phyloP scores from a whole-genome alignment of 1,139 yeast species.

The Tardiomyces depauwii region DNA sequence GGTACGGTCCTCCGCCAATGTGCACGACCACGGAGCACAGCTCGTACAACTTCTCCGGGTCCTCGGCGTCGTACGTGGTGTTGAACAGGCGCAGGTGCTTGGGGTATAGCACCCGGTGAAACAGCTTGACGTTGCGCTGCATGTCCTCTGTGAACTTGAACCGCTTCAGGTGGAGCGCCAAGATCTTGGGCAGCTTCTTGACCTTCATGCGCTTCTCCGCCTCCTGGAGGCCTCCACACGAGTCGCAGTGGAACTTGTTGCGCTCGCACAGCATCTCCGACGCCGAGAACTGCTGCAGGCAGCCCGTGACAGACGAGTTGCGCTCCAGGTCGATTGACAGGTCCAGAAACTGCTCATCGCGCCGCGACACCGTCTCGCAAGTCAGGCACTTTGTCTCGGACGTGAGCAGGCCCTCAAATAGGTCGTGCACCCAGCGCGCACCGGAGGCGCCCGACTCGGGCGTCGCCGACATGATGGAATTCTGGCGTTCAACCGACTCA shows the following conservation, averaged over 20 bases:
- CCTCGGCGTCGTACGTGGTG: slow-evolving; percentile 47
- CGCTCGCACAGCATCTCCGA: slow-evolving; percentile 78
- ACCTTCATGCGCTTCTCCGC: slow-evolving; percentile 89
- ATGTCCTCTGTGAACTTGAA: slow-evolving; percentile 82
- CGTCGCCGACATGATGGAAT: slow-evolving; percentile 5
- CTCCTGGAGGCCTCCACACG: slow-evolving; percentile 84
- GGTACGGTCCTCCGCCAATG: slow-evolving; percentile 96
- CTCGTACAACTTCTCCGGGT: slow-evolving; percentile 56
- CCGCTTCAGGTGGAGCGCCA: slow-evolving; percentile 78
- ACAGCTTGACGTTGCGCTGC: slow-evolving; percentile 74
- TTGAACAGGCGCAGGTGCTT: slow-evolving; percentile 61
- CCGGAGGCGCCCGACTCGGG: slow-evolving; percentile 7
- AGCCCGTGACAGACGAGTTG: slow-evolving; percentile 61
- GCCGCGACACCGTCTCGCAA: slow-evolving; percentile 76
- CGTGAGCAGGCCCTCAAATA: slow-evolving; percentile 78
- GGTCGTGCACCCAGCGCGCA: slow-evolving; percentile 48
- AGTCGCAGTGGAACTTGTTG: slow-evolving; percentile 88
- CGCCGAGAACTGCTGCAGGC: slow-evolving; percentile 70
- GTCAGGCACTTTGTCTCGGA: slow-evolving; percentile 84
- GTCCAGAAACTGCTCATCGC: slow-evolving; percentile 81
- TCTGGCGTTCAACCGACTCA: slow-evolving; percentile 43
- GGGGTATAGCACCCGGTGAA: slow-evolving; percentile 78
- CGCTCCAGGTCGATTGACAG: slow-evolving; percentile 77
- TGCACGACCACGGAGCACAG: slow-evolving; percentile 82
- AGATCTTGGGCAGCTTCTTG: slow-evolving; percentile 62